Evolutionary conservation across 78 protist genomes (phyloP).

Genomic region (Fonticula alba): DNA sequence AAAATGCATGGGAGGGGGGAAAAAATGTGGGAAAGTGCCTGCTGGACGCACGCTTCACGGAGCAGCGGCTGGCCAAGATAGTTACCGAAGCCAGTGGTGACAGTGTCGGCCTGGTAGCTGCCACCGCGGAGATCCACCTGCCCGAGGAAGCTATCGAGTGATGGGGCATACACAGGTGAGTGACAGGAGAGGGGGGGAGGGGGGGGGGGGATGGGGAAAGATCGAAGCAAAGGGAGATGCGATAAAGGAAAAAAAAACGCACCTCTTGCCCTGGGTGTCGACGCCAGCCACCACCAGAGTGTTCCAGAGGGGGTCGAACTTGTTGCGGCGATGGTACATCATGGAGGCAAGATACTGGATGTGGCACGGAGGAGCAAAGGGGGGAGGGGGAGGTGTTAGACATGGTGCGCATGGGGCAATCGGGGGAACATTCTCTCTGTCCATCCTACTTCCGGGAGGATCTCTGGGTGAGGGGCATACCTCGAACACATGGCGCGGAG

Average conservation of each 20-base stretch:
- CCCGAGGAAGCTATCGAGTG: slow-evolving; percentile 13
- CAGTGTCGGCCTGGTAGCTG: background rate
- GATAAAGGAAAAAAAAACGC: background rate
- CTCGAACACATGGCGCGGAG: no score
- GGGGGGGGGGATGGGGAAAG: background rate
- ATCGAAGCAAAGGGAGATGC: background rate
- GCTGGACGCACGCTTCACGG: slow-evolving; percentile 28
- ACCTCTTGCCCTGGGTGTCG: slow-evolving; percentile 31
- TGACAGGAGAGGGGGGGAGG: background rate
- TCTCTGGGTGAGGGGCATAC: no score
- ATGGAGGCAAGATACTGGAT: slow-evolving; percentile 53
- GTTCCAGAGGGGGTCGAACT: slow-evolving; percentile 63
- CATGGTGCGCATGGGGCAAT: no score
- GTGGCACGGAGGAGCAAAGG: no score
- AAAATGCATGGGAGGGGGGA: no score
- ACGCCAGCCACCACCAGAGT: slow-evolving; percentile 46
- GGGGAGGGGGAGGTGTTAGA: no score
- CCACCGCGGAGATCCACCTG: slow-evolving; percentile 15
- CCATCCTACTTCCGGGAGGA: no score
- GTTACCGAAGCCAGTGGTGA: slow-evolving; percentile 77
- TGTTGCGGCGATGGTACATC: slow-evolving; percentile 53
- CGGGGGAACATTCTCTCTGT: no score
- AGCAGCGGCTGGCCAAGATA: slow-evolving; percentile 64
- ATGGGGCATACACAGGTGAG: no score
- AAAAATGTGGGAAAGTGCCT: no score